Conservation (phyloP, 495 filamentous ascomycete genomes). For the Darksidea phi region DNA sequence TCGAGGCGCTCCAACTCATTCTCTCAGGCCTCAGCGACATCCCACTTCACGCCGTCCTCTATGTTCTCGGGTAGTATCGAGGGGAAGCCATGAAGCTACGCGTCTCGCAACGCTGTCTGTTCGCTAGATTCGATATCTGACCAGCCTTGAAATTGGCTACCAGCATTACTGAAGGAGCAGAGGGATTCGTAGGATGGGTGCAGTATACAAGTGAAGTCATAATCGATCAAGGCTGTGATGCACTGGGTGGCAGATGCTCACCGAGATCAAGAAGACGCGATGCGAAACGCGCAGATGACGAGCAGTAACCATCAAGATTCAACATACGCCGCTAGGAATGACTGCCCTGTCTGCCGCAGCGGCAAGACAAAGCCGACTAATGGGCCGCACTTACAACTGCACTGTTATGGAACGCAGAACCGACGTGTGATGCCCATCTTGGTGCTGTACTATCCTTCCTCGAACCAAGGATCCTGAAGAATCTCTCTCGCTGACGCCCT, state of each 20-base stretch:
- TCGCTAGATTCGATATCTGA: slow-evolving; percentile 32
- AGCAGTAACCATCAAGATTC: too few relatives aligned
- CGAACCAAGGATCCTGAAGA: too few relatives aligned
- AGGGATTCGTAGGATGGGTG: slow-evolving; percentile 41
- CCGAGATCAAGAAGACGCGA: too few relatives aligned
- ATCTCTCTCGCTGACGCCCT: too few relatives aligned
- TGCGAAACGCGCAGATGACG: too few relatives aligned
- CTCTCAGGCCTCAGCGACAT: slow-evolving; percentile 39
- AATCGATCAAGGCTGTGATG: slow-evolving; percentile 40
- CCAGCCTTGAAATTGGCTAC: slow-evolving; percentile 33
- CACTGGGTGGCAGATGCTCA: slow-evolving; percentile 30
- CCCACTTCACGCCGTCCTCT: slow-evolving; percentile 37
- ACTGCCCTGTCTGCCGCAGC: too few relatives aligned
- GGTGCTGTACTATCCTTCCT: too few relatives aligned
- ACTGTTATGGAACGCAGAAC: too few relatives aligned
- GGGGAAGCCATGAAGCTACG: slow-evolving; percentile 39
- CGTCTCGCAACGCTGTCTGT: slow-evolving; percentile 28
- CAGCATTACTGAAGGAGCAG: slow-evolving; percentile 35
- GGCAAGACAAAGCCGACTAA: too few relatives aligned
- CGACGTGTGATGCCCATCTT: too few relatives aligned
- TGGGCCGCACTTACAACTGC: too few relatives aligned
- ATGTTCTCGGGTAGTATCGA: slow-evolving; percentile 32
- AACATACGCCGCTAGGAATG: too few relatives aligned
- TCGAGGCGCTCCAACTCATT: slow-evolving; percentile 13
- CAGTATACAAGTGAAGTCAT: slow-evolving; percentile 36